phyloP scores from a whole-genome alignment of 1,284 basidiomycete species.

The Takashimella tepidaria region DNA sequence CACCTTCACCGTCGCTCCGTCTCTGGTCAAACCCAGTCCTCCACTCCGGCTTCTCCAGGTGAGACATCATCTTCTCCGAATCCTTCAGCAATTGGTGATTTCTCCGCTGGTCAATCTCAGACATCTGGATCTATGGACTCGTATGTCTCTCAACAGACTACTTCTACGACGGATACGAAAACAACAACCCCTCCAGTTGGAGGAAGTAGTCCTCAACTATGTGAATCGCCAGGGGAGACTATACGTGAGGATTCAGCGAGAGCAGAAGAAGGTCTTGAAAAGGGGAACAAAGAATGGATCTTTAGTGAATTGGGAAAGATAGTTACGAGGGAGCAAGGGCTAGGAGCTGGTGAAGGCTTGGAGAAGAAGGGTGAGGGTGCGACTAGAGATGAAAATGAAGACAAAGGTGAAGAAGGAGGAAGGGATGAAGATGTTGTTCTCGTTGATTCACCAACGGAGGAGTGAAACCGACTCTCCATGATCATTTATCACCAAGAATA shows the following conservation, averaged over 20 bases:
- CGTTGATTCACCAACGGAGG: not conserved
- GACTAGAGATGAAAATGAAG: not conserved
- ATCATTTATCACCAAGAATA: too few species aligned
- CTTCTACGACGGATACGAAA: slow-evolving; percentile 1
- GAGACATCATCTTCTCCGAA: slow-evolving; percentile 1
- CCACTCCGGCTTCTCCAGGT: slow-evolving; percentile 9
- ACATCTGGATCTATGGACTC: slow-evolving; percentile 41
- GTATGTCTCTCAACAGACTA: slow-evolving; percentile 25
- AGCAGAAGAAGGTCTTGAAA: not conserved
- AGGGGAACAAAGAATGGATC: not conserved
- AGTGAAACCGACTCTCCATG: not conserved
- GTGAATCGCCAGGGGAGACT: slow-evolving; percentile 5
- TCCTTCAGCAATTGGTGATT: slow-evolving; percentile 14
- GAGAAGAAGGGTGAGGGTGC: not conserved
- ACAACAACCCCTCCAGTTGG: not conserved
- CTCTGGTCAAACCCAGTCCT: slow-evolving; percentile 6
- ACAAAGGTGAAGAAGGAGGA: not conserved
- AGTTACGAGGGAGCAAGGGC: not conserved
- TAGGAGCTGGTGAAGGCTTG: not conserved
- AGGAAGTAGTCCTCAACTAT: slow-evolving; percentile 2
- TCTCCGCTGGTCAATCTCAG: slow-evolving; percentile 6
- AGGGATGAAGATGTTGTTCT: too few species aligned
- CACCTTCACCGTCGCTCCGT: slow-evolving; percentile 21
- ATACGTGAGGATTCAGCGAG: not conserved
- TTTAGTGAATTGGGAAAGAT: too few species aligned